These are phyloP conservation scores for Zymoseptoria passerinii DNA, from an alignment of 2,329 filamentous ascomycete species.

Conservation along the genomic window DNA sequence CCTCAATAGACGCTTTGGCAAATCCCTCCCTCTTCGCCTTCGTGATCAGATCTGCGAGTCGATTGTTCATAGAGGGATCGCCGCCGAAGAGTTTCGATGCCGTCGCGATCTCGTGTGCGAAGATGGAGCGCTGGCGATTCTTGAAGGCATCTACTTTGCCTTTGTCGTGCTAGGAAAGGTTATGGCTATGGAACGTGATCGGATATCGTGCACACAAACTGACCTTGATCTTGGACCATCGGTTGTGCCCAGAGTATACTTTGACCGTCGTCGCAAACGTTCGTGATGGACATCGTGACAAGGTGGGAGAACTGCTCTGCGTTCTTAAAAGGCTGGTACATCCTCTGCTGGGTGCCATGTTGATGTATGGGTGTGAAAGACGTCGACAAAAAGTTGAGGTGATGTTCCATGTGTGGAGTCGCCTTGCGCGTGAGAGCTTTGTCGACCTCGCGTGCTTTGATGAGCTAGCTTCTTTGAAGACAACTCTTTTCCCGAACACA, in stretches of 20 bases:
- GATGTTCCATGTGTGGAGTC: background rate
- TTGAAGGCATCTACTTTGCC: conserved; percentile 75
- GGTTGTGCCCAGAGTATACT: conserved; percentile 63
- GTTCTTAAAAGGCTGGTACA: conserved; percentile 1
- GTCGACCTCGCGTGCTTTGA: background rate
- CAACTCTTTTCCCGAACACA: background rate
- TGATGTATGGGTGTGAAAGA: conserved; percentile 1
- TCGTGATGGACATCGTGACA: conserved; percentile 13
- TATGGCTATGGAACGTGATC: no score
- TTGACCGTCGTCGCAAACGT: conserved; percentile 14
- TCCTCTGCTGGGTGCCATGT: conserved; percentile 29
- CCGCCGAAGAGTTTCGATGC: conserved; percentile 73
- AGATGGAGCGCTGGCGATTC: conserved; percentile 57
- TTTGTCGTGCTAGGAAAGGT: conserved; percentile 62
- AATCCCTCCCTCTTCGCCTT: conserved; percentile 79
- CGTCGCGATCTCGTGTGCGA: conserved; percentile 65
- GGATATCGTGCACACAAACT: no score
- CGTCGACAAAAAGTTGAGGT: background rate
- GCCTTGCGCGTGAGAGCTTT: background rate
- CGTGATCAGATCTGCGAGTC: conserved; percentile 62
- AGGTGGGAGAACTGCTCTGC: background rate
- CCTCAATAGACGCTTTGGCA: conserved; percentile 76
- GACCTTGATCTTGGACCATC: conserved; percentile 87
- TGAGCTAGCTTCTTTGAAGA: background rate
- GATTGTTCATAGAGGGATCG: conserved; percentile 64